Conservation (phyloP, 2,329 filamentous ascomycete species). For the Coniochaeta hoffmannii region DNA sequence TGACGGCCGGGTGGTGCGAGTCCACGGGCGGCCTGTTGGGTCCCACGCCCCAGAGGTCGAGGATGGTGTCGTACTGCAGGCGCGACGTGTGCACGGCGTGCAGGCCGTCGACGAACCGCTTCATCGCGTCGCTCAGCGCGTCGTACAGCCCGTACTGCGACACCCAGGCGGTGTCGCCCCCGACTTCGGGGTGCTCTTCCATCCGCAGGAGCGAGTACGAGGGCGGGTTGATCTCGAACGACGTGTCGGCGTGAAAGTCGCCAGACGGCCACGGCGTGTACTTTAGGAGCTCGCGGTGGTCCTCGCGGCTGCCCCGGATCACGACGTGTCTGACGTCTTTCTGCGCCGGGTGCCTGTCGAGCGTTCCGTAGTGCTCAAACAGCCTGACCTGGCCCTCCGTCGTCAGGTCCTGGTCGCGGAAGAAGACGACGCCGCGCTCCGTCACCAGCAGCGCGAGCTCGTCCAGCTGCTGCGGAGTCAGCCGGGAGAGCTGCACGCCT, state of each 20-base stretch:
- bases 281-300: conserved; percentile 34
- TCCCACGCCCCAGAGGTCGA: conserved; percentile 33
- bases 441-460: conserved; percentile 40
- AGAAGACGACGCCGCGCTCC: conserved; percentile 40
- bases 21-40: conserved; percentile 37
- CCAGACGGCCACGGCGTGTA: conserved; percentile 39
- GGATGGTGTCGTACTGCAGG: conserved; percentile 37
- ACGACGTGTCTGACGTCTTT: conserved; percentile 34
- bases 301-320: conserved; percentile 35
- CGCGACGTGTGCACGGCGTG: conserved; percentile 38
- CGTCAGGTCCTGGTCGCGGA: conserved; percentile 38
- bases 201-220: conserved; percentile 43
- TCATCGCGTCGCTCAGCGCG: conserved; percentile 32
- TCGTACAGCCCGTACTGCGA: conserved; percentile 39
- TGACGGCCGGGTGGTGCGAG: conserved; percentile 38
- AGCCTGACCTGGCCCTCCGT: conserved; percentile 33
- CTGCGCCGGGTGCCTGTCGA: conserved; percentile 39
- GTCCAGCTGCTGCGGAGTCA: conserved; percentile 37
- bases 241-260: conserved; percentile 43
- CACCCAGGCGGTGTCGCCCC: conserved; percentile 40
- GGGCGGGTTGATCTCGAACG: conserved; percentile 42
- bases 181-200: conserved; percentile 39
- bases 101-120: conserved; percentile 32
- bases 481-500: conserved; percentile 33
- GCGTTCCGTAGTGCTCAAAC: conserved; percentile 38